These are phyloP conservation scores for Podospora sp. DNA, from an alignment of 495 filamentous ascomycete species.

Conservation along the genomic window DNA sequence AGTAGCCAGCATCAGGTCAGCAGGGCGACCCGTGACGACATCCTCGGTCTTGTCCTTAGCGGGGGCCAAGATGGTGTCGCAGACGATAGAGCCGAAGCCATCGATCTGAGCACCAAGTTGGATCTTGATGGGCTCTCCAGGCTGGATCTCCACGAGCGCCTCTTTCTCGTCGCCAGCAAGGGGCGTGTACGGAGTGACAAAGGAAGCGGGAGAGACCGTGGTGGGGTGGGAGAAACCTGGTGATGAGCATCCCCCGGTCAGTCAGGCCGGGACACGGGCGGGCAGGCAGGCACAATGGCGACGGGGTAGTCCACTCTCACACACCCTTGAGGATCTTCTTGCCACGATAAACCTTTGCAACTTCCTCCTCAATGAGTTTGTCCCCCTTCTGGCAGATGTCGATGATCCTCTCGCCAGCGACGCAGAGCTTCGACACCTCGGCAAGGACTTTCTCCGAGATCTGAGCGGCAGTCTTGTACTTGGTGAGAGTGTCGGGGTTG, in stretches of 20 bases:
- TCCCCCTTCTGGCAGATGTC: slow-evolving; percentile 94
- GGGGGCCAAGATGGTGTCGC: slow-evolving; percentile 80
- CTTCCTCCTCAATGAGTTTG: slow-evolving; percentile 89
- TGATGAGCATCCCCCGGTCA: slow-evolving; percentile 1
- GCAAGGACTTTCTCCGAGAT: slow-evolving; percentile 96
- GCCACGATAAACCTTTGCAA: slow-evolving; percentile 94
- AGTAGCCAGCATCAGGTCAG: slow-evolving; percentile 87
- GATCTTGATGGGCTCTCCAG: slow-evolving; percentile 87
- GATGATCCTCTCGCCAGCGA: slow-evolving; percentile 87
- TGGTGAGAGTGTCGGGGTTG: slow-evolving; percentile 97
- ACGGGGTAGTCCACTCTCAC: slow-evolving; percentile 20
- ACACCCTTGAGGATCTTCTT: slow-evolving; percentile 93
- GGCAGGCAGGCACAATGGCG: neutral
- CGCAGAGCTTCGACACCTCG: slow-evolving; percentile 76
- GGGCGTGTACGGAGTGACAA: slow-evolving; percentile 96
- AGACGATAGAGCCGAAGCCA: slow-evolving; percentile 94
- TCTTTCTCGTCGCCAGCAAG: slow-evolving; percentile 82
- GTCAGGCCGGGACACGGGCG: neutral
- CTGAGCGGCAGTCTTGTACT: slow-evolving; percentile 93
- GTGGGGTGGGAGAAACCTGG: slow-evolving; percentile 89
- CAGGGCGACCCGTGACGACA: slow-evolving; percentile 68
- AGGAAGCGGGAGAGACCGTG: slow-evolving; percentile 90
- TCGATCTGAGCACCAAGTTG: slow-evolving; percentile 98
- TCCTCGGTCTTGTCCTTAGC: slow-evolving; percentile 59
- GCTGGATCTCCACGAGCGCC: slow-evolving; percentile 74